These are phyloP conservation scores for Yamadazyma endophytica DNA, from an alignment of 805 yeast genomes.

Conservation along the genomic window DNA sequence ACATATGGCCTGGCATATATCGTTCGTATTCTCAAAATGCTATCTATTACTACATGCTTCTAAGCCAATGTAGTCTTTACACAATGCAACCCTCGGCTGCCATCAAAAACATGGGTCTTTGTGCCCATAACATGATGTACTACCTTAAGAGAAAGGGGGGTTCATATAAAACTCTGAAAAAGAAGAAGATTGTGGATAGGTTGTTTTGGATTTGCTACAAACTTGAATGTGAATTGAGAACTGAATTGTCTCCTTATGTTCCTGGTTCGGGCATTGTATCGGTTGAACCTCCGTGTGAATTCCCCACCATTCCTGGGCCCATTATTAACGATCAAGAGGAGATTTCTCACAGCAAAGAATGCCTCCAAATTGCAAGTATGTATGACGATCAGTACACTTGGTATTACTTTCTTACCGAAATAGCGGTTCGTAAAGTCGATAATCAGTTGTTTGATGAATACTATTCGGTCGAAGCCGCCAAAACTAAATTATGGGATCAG, in stretches of 20 bases:
- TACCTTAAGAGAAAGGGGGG: conserved; percentile 17
- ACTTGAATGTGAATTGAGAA: conserved; percentile 32
- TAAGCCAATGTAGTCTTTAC: conserved; percentile 25
- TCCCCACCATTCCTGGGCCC: conserved; percentile 27
- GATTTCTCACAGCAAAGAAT: conserved; percentile 17
- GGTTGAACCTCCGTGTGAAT: conserved; percentile 26
- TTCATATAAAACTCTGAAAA: conserved; percentile 3
- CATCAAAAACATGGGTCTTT: conserved; percentile 18
- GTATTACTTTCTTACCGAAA: conserved; percentile 37
- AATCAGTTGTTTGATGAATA: conserved; percentile 32
- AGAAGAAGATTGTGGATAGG: conserved; percentile 20
- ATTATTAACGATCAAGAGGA: conserved; percentile 10
- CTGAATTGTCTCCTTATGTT: conserved; percentile 31
- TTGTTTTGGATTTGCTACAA: conserved; percentile 35
- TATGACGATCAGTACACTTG: conserved; percentile 28
- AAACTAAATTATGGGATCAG: conserved; percentile 19
- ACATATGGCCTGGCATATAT: conserved; percentile 17
- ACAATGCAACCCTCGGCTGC: conserved; percentile 24
- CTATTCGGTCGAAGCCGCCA: conserved; percentile 13
- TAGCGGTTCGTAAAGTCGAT: conserved; percentile 37
- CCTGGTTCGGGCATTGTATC: conserved; percentile 28
- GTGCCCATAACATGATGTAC: conserved; percentile 28
- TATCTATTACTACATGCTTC: conserved; percentile 6
- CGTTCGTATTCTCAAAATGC: conserved; percentile 5
- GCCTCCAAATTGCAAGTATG: conserved; percentile 19